These are phyloP conservation scores for Eutypa lata DNA, from an alignment of 2,329 filamentous ascomycete species.

Conservation along the genomic window DNA sequence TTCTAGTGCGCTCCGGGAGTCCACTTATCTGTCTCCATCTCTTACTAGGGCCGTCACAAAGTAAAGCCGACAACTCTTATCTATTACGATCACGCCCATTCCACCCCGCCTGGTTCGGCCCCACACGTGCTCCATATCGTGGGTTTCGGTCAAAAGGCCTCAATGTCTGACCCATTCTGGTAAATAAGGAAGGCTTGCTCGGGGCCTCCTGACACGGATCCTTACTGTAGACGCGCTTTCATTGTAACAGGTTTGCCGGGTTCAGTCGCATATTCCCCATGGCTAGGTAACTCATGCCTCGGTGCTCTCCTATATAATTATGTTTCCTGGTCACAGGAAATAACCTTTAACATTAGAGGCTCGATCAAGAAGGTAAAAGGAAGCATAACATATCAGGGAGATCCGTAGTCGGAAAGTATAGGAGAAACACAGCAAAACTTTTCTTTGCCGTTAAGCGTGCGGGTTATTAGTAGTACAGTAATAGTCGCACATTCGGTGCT, in stretches of 20 bases:
- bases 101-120: conserved; percentile 18
- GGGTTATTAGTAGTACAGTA: background rate
- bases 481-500: background rate
- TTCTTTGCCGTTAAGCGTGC: background rate
- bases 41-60: conserved; percentile 7
- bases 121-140: conserved; percentile 25
- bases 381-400: background rate
- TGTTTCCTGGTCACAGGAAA: too few species aligned
- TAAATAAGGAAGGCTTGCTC: background rate
- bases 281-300: too few species aligned
- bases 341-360: too few species aligned
- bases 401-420: too few species aligned
- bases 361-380: background rate
- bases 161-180: background rate
- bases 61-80: conserved; percentile 24
- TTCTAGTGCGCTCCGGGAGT: conserved; percentile 21
- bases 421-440: background rate
- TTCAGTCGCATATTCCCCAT: conserved; percentile 1
- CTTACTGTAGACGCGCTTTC: background rate
- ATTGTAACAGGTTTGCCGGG: conserved; percentile 1
- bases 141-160: conserved; percentile 11
- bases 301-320: too few species aligned
- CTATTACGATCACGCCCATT: conserved; percentile 16
- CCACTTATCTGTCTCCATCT: conserved; percentile 19
- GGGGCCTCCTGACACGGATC: background rate